Percentiles rank a stretch among this genome's conserved stretches.
These are phyloP conservation scores for Pythium chondricola DNA, from an alignment of 352 stramenopile genomes.

Conservation along the genomic window DNA sequence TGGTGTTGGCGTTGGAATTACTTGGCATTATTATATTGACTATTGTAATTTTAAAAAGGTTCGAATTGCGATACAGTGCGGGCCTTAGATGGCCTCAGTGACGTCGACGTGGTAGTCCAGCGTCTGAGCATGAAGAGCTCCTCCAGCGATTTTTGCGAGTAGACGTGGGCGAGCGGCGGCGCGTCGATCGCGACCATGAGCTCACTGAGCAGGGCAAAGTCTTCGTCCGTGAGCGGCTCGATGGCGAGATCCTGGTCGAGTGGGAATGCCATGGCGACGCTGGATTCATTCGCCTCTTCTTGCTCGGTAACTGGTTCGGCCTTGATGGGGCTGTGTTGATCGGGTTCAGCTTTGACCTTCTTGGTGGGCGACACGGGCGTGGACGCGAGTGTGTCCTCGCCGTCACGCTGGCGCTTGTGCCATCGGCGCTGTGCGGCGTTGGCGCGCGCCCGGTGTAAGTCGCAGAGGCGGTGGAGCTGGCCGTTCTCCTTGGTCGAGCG, in stretches of 20 bases:
- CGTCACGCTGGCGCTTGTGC: neutral
- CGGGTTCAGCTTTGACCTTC: neutral
- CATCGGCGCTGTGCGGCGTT: slow-evolving; percentile 4
- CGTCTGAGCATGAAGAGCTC: no score
- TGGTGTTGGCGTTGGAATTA: no score
- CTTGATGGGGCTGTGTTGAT: neutral
- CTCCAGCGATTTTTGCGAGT: no score
- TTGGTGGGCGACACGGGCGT: neutral
- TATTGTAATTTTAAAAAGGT: no score
- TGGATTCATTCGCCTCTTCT: neutral
- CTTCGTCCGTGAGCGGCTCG: neutral
- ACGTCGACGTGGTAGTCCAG: no score
- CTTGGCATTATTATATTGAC: no score
- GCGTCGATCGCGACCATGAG: neutral
- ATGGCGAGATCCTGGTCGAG: neutral
- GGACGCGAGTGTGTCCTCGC: neutral
- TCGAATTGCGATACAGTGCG: no score
- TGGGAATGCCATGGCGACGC: neutral
- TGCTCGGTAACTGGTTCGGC: neutral
- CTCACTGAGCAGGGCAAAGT: neutral
- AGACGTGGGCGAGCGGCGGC: no score
- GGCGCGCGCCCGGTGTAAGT: slow-evolving; percentile 4
- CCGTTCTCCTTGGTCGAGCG: slow-evolving; percentile 15
- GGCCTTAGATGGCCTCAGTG: no score
- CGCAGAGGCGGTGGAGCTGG: slow-evolving; percentile 13